Evolutionary conservation across 768 basidiomycete species (phyloP).

Genomic region (Mycena venus): DNA sequence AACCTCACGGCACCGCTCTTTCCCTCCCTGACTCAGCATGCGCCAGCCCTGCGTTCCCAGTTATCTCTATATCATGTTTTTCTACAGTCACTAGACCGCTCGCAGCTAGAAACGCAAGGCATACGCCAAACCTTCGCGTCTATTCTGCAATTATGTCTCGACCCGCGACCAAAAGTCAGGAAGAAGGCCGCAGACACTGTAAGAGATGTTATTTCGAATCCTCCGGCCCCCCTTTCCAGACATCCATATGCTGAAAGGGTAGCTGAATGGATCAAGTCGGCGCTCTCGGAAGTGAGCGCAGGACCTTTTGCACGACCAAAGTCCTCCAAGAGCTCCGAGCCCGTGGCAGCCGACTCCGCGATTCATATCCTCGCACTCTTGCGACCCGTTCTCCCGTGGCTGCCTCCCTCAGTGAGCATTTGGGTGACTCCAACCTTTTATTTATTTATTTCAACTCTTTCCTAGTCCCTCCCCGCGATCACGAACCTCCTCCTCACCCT

Average conservation of each 20-base stretch:
- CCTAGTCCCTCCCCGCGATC: slow-evolving; percentile 80
- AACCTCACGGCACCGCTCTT: slow-evolving; percentile 85
- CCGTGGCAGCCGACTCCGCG: slow-evolving; percentile 76
- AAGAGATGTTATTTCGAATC: slow-evolving; percentile 78
- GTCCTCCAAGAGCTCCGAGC: slow-evolving; percentile 63
- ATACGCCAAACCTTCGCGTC: slow-evolving; percentile 89
- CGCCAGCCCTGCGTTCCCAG: slow-evolving; percentile 90
- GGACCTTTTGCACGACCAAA: slow-evolving; percentile 75
- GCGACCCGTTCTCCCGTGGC: slow-evolving; percentile 68
- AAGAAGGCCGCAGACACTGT: slow-evolving; percentile 91
- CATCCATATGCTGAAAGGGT: slow-evolving; percentile 92
- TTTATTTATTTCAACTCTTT: slow-evolving; percentile 28
- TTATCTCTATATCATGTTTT: slow-evolving; percentile 81
- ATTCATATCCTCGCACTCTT: slow-evolving; percentile 84
- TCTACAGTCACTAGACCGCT: slow-evolving; percentile 77
- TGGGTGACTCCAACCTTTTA: background rate
- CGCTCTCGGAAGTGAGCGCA: slow-evolving; percentile 74
- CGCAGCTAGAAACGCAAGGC: slow-evolving; percentile 75
- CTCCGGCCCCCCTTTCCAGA: slow-evolving; percentile 79
- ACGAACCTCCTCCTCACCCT: slow-evolving; percentile 81
- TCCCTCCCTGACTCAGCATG: slow-evolving; percentile 70
- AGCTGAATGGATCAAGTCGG: slow-evolving; percentile 81
- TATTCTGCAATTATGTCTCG: slow-evolving; percentile 85
- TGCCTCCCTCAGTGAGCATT: slow-evolving; percentile 78
- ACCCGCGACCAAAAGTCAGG: slow-evolving; percentile 94